Percentiles rank a stretch among this genome's conserved stretches.
phyloP scores from a whole-genome alignment of 2,329 filamentous ascomycete species.

The Ophiostoma tasmaniense region DNA sequence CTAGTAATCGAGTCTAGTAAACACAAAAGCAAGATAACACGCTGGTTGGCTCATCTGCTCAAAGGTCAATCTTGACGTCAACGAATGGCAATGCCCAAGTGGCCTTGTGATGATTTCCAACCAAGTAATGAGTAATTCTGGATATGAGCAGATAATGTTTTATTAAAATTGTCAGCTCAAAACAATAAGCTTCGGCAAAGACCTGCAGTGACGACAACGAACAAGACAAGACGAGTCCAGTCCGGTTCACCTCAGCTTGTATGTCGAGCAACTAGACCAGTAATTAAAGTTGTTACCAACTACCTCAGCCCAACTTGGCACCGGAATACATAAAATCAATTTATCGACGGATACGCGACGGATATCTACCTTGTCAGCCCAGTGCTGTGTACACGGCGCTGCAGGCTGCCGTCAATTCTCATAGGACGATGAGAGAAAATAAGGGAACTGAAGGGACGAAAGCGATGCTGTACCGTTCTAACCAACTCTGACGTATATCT shows the following conservation, averaged over 20 bases:
- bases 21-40: background rate
- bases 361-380: background rate
- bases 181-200: no score
- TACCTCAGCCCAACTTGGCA: background rate
- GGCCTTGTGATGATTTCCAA: no score
- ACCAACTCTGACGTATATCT: background rate
- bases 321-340: background rate
- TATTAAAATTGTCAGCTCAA: no score
- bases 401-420: background rate
- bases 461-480: background rate
- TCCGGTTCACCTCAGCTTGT: no score
- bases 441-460: background rate
- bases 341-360: background rate
- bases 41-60: background rate
- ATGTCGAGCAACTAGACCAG: no score
- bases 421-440: background rate
- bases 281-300: no score
- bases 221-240: no score
- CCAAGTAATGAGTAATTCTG: no score
- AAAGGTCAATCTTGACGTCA: background rate
- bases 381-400: background rate
- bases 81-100: background rate
- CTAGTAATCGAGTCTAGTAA: background rate
- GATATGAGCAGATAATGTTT: no score
- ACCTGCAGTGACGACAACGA: no score